Evolutionary conservation across 169 alveolate species (phyloP).

Genomic region (Plasmodium coatneyi): DNA sequence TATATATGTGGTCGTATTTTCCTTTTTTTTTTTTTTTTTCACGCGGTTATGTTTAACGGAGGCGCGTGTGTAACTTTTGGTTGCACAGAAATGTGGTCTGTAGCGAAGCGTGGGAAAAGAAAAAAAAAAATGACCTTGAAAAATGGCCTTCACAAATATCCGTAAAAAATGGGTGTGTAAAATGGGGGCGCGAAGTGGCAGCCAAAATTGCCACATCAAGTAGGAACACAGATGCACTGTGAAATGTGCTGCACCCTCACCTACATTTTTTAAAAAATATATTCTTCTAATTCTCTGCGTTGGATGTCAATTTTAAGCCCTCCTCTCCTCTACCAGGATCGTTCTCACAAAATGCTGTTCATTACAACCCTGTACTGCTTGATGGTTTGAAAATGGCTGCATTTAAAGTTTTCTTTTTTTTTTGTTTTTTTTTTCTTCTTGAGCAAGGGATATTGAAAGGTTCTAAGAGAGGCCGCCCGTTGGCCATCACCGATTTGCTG

Average conservation of each 20-base stretch:
- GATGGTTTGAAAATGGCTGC: background rate
- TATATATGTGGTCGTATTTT: background rate
- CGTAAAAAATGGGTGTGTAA: background rate
- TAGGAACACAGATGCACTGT: background rate
- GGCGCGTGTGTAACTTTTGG: background rate
- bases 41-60: background rate
- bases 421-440: background rate
- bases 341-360: background rate
- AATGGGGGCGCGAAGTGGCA: background rate
- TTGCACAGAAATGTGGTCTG: background rate
- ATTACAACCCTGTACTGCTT: background rate
- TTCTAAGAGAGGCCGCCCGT: background rate
- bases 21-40: background rate
- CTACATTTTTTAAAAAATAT: background rate
- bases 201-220: background rate
- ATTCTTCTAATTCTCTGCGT: background rate
- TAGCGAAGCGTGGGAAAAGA: background rate
- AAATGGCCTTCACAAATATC: too few relatives aligned
- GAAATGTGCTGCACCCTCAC: background rate
- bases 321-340: background rate
- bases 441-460: background rate
- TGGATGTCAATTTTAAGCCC: background rate
- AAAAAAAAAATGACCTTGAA: background rate
- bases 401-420: background rate
- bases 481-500: background rate